Conservation (phyloP, 352 stramenopile genomes). For the Phytophthora pseudosyringae region DNA sequence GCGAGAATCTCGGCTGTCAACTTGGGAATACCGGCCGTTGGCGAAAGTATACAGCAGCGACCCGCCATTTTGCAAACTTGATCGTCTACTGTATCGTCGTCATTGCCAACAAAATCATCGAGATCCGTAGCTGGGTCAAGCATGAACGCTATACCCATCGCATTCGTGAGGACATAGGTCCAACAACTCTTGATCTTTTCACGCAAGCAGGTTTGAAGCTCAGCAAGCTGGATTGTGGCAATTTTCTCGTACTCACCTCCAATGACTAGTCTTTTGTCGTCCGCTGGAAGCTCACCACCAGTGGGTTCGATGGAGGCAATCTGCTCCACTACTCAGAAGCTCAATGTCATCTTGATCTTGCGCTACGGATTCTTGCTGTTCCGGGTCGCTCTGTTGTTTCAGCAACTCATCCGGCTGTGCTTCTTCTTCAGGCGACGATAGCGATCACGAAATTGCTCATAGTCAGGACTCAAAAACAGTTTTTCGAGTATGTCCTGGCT, state of each 20-base stretch:
- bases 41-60: background rate
- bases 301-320: too few species aligned
- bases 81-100: slow-evolving; percentile 14
- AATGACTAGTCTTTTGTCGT: too few species aligned
- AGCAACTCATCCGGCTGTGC: background rate
- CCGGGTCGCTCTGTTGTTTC: background rate
- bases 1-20: slow-evolving; percentile 11
- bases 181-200: slow-evolving; percentile 9
- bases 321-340: too few species aligned
- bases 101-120: slow-evolving; percentile 12
- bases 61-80: slow-evolving; percentile 4
- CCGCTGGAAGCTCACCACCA: too few species aligned
- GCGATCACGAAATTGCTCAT: too few species aligned
- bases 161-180: slow-evolving; percentile 19
- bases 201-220: slow-evolving; percentile 6
- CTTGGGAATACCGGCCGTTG: background rate
- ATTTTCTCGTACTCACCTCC: slow-evolving; percentile 7
- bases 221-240: background rate
- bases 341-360: too few species aligned
- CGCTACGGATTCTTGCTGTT: too few species aligned
- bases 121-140: slow-evolving; percentile 10
- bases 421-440: background rate
- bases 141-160: slow-evolving; percentile 8
- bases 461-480: too few species aligned
- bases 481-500: too few species aligned